A percentile compares a stretch with the other conserved stretches of the same genome.
These are phyloP conservation scores for Angomonas deanei DNA, from an alignment of 208 protist species.

Conservation along the genomic window DNA sequence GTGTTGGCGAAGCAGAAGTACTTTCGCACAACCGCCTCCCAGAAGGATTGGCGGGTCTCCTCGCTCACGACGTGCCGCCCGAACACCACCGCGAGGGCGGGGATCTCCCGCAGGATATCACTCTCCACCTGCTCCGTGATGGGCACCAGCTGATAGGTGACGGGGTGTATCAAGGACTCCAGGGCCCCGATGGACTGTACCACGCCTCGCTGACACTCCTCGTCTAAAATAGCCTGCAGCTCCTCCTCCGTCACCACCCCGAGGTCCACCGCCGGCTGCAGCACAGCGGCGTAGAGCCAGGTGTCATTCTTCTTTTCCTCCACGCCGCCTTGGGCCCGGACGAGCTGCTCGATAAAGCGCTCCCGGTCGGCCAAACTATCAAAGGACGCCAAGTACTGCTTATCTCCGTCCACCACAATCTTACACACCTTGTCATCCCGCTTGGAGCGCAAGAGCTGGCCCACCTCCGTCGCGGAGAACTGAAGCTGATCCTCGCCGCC, in stretches of 20 bases:
- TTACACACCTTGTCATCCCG: constrained; percentile 41
- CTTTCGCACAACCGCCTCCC: constrained; percentile 77
- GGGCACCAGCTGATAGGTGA: constrained; percentile 53
- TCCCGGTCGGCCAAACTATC: constrained; percentile 30
- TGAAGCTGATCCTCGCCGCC: neutral
- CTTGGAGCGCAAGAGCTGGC: constrained; percentile 65
- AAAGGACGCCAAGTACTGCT: constrained; percentile 36
- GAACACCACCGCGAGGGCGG: constrained; percentile 66
- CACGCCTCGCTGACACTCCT: constrained; percentile 66
- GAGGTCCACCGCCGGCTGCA: constrained; percentile 59
- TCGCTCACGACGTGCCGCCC: constrained; percentile 42
- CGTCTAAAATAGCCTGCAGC: constrained; percentile 33
- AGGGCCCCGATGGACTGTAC: constrained; percentile 67
- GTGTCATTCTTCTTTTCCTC: constrained; percentile 22
- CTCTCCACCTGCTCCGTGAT: constrained; percentile 80
- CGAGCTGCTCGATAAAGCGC: constrained; percentile 32
- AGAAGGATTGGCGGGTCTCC: constrained; percentile 58
- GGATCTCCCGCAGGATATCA: constrained; percentile 77
- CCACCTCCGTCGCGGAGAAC: constrained; percentile 32
- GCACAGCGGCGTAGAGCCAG: constrained; percentile 57
- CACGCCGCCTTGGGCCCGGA: constrained; percentile 22
- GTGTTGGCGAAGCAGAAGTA: constrained; percentile 85
- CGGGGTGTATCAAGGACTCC: constrained; percentile 62
- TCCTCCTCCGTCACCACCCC: constrained; percentile 43
- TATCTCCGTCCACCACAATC: constrained; percentile 22